A percentile compares a stretch with the other conserved stretches of the same genome.
These are phyloP conservation scores for Elongisporangium undulatum DNA, from an alignment of 352 stramenopile species.

Conservation along the genomic window DNA sequence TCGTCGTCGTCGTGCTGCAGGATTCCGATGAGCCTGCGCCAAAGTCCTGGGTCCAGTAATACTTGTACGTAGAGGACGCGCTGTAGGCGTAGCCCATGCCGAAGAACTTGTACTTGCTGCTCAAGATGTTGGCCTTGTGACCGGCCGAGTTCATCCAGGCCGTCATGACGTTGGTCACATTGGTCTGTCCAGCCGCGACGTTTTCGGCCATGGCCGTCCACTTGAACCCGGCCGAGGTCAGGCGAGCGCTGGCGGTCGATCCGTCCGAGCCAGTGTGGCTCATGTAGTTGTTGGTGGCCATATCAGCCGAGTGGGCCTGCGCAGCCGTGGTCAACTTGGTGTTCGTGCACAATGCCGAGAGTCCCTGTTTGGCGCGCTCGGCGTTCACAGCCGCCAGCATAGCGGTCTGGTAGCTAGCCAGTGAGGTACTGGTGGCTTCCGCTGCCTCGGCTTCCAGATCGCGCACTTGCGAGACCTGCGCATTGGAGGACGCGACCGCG, in stretches of 20 bases:
- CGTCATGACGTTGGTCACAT: constrained; percentile 38
- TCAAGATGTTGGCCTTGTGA: constrained; percentile 51
- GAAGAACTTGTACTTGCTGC: constrained; percentile 25
- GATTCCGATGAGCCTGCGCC: constrained; percentile 16
- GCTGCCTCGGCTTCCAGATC: not conserved
- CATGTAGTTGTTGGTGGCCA: constrained; percentile 41
- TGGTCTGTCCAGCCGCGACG: constrained; percentile 36
- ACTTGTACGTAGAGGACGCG: constrained; percentile 23
- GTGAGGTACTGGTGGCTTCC: not conserved
- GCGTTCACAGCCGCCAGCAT: constrained; percentile 48
- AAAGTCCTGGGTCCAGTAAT: constrained; percentile 67
- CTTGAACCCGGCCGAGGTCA: constrained; percentile 37
- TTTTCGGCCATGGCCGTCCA: constrained; percentile 48
- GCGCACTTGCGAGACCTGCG: not conserved
- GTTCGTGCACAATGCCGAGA: constrained; percentile 32
- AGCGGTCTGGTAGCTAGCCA: constrained; percentile 14
- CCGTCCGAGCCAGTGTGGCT: constrained; percentile 40
- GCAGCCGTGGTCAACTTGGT: constrained; percentile 23
- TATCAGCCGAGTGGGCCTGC: constrained; percentile 28
- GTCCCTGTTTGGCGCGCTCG: constrained; percentile 25
- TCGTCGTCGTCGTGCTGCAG: no score
- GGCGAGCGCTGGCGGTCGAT: constrained; percentile 33
- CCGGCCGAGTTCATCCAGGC: constrained; percentile 46
- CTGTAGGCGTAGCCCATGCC: constrained; percentile 30
- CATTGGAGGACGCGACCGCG: not conserved